These are phyloP conservation scores for Mycotypha africana DNA, from an alignment of 371 early-diverging fungal species.

Conservation along the genomic window DNA sequence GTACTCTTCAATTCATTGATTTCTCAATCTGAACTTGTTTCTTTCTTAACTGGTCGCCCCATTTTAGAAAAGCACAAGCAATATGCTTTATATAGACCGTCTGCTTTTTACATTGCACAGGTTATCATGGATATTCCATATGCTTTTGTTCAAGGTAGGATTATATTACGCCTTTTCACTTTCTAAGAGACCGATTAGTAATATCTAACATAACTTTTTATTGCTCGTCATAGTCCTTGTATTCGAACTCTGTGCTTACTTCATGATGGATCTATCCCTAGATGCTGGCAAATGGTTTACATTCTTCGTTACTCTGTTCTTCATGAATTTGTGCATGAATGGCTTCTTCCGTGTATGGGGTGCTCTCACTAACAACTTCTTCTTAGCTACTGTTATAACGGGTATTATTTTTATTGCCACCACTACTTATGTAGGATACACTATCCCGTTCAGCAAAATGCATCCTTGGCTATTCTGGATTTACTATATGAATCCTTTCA, in stretches of 20 bases:
- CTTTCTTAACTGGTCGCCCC: slow-evolving; percentile 55
- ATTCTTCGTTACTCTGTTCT: slow-evolving; percentile 40
- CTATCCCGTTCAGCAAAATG: slow-evolving; percentile 55
- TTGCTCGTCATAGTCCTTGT: slow-evolving; percentile 31
- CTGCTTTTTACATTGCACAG: slow-evolving; percentile 57
- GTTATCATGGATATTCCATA: slow-evolving; percentile 41
- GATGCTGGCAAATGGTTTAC: slow-evolving; percentile 47
- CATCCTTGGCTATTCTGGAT: slow-evolving; percentile 68
- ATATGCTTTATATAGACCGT: slow-evolving; percentile 62
- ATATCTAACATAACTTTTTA: too few relatives aligned
- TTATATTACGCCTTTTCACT: too few relatives aligned
- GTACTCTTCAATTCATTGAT: slow-evolving; percentile 57
- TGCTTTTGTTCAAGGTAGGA: too few relatives aligned
- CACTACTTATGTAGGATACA: slow-evolving; percentile 60
- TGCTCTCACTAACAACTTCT: slow-evolving; percentile 45
- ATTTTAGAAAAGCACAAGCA: slow-evolving; percentile 65
- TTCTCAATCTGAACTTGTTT: slow-evolving; percentile 51
- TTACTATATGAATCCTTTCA: slow-evolving; percentile 62
- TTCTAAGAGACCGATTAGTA: too few relatives aligned
- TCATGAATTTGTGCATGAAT: slow-evolving; percentile 47
- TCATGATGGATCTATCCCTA: slow-evolving; percentile 50
- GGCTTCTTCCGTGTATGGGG: slow-evolving; percentile 39
- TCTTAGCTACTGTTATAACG: slow-evolving; percentile 48
- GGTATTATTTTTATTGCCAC: slow-evolving; percentile 52
- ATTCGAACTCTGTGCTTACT: slow-evolving; percentile 47